Percentiles rank a stretch among this genome's conserved stretches.
phyloP scores from a whole-genome alignment of 257 asterid genomes.

The Plantago elongata region DNA sequence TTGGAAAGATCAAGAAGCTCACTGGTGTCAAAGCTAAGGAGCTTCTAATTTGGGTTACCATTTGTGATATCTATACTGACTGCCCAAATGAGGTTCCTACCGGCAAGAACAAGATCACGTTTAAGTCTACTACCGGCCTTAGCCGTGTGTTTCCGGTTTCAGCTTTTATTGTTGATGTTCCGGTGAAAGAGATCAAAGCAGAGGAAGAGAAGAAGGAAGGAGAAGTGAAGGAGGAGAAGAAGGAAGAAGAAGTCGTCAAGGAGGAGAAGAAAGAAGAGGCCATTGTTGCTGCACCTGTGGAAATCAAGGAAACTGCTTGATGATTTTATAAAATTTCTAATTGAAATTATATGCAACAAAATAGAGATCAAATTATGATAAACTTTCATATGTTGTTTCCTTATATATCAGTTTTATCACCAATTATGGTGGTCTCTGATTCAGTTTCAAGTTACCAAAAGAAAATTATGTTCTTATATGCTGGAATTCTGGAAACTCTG shows the following conservation, averaged over 20 bases:
- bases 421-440: no score
- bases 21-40: slow-evolving; percentile 72
- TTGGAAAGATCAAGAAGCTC: slow-evolving; percentile 36
- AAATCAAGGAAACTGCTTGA: slow-evolving; percentile 20
- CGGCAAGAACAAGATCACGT: slow-evolving; percentile 50
- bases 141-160: slow-evolving; percentile 44
- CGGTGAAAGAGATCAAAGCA: neutral
- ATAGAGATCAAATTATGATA: slow-evolving; percentile 5
- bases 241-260: neutral
- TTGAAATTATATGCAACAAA: neutral
- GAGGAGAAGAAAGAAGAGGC: neutral
- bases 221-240: neutral
- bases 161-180: slow-evolving; percentile 40
- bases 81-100: slow-evolving; percentile 29
- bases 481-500: no score
- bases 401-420: slow-evolving; percentile 18
- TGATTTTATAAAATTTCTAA: neutral
- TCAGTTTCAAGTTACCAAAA: no score
- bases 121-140: slow-evolving; percentile 58
- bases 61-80: slow-evolving; percentile 44
- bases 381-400: neutral
- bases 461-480: no score
- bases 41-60: slow-evolving; percentile 51
- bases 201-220: slow-evolving; percentile 1
- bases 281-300: slow-evolving; percentile 8